Evolutionary conservation across 163 green algal species (phyloP), one percentile per base, ranked within the genome.

Genomic region (Chloromonas sp.): DNA sequence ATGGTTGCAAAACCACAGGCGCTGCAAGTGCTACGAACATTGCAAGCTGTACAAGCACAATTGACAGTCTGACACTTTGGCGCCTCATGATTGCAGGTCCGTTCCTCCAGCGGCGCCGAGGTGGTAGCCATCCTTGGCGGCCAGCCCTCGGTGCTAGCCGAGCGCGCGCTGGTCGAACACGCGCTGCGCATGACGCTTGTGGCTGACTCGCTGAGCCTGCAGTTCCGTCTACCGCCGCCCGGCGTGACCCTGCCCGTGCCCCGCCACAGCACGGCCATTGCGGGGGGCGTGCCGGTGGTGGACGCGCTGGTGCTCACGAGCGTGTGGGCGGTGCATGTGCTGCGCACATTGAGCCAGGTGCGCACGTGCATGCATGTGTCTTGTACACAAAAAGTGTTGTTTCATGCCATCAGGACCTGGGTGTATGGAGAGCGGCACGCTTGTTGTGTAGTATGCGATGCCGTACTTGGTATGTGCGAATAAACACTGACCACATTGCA

Each of bases 161-260:
- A 90, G 2, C 60, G 85, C 1, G n/a, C 78, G 2, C 78, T 96
- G 66, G 90, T 97, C 83, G 85, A 95, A 89, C 88, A 96, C 77
- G 94, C 91, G 1, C 87, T 97, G 83, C 89, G 94, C 71, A 92
- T 96, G 83, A 94, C 93, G 8, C 87, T 97, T 59, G 91, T 94
- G 76, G 91, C 94, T 5, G 94, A 97, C 85, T 92, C 90, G 0
- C 86, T 95, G 15, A 93, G 88, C 82, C 85, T 97, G 87, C 90
- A 93, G 85, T 92, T 93, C 84, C 71, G 86, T 13, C 83, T 97
- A 77, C 93, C 95, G 60, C 94, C 94, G 1, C 87, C 88, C 0
- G 90, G 91, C 0, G 84, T 92, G 79, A 85, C 91, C 1, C 58
- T 89, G 62, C 91, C 93, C 8, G 57, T 81, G 0, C 85, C 90